phyloP scores from a whole-genome alignment of 2,329 filamentous ascomycete genomes.

The Biscogniauxia sp. region DNA sequence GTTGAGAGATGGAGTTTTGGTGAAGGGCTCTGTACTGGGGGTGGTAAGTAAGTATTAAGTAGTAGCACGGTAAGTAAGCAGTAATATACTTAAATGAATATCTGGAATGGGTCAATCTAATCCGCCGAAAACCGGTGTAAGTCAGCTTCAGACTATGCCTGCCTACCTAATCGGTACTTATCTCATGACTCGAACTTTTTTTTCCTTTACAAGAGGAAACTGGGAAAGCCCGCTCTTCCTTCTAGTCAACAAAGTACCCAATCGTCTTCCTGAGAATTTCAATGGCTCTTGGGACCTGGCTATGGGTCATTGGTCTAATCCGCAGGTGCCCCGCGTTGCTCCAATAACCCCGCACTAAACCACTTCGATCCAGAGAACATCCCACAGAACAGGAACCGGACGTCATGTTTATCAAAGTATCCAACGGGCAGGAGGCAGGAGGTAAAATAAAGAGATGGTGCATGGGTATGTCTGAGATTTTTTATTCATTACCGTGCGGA shows the following conservation, averaged over 20 bases:
- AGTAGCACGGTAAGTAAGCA: too few species aligned
- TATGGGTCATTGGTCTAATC: background rate
- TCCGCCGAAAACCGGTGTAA: conserved; percentile 18
- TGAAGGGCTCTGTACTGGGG: too few species aligned
- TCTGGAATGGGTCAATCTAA: conserved; percentile 2
- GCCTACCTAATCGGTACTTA: too few species aligned
- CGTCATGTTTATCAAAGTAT: background rate
- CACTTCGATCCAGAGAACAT: background rate
- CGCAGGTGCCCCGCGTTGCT: conserved; percentile 12
- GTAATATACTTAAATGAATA: too few species aligned
- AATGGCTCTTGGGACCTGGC: background rate
- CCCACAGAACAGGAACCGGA: background rate
- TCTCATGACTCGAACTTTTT: background rate
- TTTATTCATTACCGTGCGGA: conserved; percentile 6
- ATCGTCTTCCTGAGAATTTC: background rate
- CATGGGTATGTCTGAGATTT: background rate
- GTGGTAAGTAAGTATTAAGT: too few species aligned
- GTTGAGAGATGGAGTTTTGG: too few species aligned
- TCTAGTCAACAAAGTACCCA: background rate
- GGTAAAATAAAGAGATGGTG: background rate
- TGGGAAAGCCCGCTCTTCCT: background rate
- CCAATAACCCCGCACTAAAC: conserved; percentile 17
- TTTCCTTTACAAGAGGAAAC: background rate
- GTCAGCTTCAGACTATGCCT: background rate
- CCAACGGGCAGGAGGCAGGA: background rate